A percentile compares a stretch with the other conserved stretches of the same genome.
Conservation (phyloP, 148 eudicot genomes). For the Suaeda aralocaspica region DNA sequence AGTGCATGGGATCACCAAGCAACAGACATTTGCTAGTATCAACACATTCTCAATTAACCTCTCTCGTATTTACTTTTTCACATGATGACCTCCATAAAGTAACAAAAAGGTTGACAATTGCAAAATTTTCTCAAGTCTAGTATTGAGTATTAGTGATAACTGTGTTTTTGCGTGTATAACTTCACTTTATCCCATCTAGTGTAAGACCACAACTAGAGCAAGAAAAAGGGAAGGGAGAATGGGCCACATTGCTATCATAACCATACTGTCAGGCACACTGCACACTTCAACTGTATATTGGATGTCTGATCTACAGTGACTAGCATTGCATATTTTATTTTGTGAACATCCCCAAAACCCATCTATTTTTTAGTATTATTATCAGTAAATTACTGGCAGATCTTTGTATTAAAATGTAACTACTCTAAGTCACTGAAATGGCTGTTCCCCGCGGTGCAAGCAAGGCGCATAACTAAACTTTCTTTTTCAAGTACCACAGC, state of each 20-base stretch:
- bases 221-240: not conserved
- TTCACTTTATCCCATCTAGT: not conserved
- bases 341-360: not conserved
- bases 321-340: not conserved
- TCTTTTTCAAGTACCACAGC: too few relatives aligned
- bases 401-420: too few relatives aligned
- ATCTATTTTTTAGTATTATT: too few relatives aligned
- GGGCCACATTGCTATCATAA: not conserved
- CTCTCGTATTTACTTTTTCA: not conserved
- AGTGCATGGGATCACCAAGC: not conserved
- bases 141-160: too few relatives aligned
- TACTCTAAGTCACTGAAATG: too few relatives aligned
- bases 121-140: not conserved
- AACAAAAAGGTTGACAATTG: too few relatives aligned
- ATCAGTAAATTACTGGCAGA: too few relatives aligned
- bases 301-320: too few relatives aligned
- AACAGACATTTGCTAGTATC: not conserved
- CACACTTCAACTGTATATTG: not conserved
- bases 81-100: not conserved
- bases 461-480: too few relatives aligned
- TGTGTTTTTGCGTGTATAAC: too few relatives aligned
- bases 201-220: not conserved
- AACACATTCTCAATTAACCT: not conserved
- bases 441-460: too few relatives aligned
- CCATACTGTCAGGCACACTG: not conserved